Conservation (phyloP, 108 stramenopile genomes). For the Epipyxis sp. region DNA sequence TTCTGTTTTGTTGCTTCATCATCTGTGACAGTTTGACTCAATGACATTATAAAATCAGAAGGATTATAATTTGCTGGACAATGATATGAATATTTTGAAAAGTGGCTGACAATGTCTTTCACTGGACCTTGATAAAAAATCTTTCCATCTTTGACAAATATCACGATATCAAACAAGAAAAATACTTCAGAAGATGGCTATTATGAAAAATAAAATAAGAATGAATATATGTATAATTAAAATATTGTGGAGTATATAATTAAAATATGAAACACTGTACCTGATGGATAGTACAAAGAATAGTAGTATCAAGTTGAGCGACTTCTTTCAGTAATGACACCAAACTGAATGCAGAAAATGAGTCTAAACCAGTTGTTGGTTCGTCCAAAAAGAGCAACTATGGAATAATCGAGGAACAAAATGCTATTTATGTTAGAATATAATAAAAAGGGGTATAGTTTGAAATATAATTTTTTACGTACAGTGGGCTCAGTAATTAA, state of each 20-base stretch:
- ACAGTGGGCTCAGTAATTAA: conserved; percentile 21
- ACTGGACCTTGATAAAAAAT: conserved; percentile 8
- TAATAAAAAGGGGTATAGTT: too few species aligned
- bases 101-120: neutral
- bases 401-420: too few species aligned
- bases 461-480: too few species aligned
- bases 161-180: conserved; percentile 10
- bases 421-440: too few species aligned
- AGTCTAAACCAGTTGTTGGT: conserved; percentile 1
- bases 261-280: too few species aligned
- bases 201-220: too few species aligned
- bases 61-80: conserved; percentile 14
- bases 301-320: conserved; percentile 40
- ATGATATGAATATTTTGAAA: neutral
- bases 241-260: too few species aligned
- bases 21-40: neutral
- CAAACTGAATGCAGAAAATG: conserved; percentile 2
- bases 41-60: neutral
- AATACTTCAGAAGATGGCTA: conserved; percentile 60
- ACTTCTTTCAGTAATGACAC: conserved; percentile 15
- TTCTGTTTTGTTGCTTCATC: neutral
- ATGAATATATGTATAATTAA: too few species aligned
- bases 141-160: neutral
- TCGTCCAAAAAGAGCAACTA: too few species aligned
- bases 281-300: conserved; percentile 74